These are phyloP conservation scores for Phytophthora colocasiae DNA, from an alignment of 352 stramenopile genomes.

Conservation along the genomic window DNA sequence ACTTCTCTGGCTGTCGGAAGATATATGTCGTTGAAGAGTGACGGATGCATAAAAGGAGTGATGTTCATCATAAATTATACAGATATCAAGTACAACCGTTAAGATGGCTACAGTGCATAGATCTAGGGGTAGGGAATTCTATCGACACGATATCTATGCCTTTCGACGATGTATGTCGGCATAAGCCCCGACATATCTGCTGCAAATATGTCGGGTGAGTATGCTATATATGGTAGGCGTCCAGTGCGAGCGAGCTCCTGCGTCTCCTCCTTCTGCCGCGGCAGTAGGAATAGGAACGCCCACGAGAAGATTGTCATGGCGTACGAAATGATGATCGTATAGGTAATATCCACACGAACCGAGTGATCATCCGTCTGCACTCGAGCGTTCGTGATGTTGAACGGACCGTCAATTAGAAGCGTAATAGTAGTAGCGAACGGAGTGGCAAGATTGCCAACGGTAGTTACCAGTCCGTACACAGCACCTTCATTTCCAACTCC, in stretches of 20 bases:
- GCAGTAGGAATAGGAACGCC: conserved; percentile 34
- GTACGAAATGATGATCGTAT: conserved; percentile 44
- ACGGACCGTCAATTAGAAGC: conserved; percentile 40
- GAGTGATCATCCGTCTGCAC: conserved; percentile 39
- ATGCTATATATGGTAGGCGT: no score
- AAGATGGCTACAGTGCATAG: no score
- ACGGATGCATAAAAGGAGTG: no score
- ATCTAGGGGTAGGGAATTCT: no score
- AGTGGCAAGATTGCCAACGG: conserved; percentile 37
- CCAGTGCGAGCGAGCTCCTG: conserved; percentile 32
- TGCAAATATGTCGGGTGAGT: no score
- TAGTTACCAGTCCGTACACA: conserved; percentile 47
- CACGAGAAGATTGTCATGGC: conserved; percentile 38
- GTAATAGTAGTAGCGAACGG: conserved; percentile 45
- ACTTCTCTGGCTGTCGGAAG: no score
- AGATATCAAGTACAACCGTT: no score
- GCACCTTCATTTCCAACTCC: conserved; percentile 50
- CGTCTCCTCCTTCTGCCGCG: conserved; percentile 40
- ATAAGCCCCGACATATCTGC: no score
- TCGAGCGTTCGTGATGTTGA: conserved; percentile 42
- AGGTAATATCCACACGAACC: conserved; percentile 41
- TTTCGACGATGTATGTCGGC: no score
- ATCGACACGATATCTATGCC: no score
- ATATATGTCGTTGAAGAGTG: no score
- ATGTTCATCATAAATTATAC: no score